Evolutionary conservation across 2,329 filamentous ascomycete genomes (phyloP).

Genomic region (Acephala macrosclerotiorum): DNA sequence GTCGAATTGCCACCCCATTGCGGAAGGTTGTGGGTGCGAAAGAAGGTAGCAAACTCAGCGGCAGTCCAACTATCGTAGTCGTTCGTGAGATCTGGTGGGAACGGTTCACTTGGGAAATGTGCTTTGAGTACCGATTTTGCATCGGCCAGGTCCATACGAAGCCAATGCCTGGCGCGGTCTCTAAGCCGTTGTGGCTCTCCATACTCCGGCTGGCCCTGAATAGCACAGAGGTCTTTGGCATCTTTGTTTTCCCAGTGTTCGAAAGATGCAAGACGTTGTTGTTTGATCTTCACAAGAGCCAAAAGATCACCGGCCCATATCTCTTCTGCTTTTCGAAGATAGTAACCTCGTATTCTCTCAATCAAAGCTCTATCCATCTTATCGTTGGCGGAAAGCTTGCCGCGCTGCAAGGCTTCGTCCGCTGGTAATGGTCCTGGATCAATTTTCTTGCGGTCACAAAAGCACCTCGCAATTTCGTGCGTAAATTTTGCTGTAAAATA

Average conservation of each 20-base stretch:
- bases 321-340: conserved; percentile 10
- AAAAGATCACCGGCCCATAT: conserved; percentile 2
- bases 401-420: background rate
- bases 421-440: background rate
- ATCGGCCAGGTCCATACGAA: background rate
- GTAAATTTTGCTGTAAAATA: background rate
- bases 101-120: conserved; percentile 1
- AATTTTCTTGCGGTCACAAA: background rate
- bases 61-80: conserved; percentile 2
- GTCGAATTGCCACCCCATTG: conserved; percentile 15
- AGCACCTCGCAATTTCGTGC: background rate
- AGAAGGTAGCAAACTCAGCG: conserved; percentile 10
- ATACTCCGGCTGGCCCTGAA: background rate
- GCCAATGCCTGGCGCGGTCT: background rate
- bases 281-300: conserved; percentile 15
- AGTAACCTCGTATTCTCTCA: conserved; percentile 13
- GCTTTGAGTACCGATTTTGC: background rate
- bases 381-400: conserved; percentile 6
- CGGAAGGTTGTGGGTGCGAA: conserved; percentile 16
- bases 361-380: conserved; percentile 12
- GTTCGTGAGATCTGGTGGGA: background rate
- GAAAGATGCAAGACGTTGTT: conserved; percentile 3
- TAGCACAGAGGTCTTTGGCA: background rate
- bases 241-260: conserved; percentile 14
- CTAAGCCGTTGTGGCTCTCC: background rate